Evolutionary conservation across 805 yeast species (phyloP).

Genomic region (Monosporozyma aquatica): DNA sequence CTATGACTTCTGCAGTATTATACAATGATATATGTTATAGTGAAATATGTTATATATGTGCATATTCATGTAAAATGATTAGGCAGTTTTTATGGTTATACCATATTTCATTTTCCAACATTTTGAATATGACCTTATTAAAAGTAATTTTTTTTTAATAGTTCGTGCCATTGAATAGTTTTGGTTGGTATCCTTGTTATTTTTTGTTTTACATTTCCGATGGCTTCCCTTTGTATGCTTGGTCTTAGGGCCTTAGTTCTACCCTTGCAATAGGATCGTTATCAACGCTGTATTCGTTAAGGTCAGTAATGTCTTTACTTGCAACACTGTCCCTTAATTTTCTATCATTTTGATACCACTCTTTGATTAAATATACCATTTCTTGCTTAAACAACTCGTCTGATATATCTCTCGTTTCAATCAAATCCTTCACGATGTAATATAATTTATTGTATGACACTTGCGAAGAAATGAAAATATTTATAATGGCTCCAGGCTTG

Average conservation of each 20-base stretch:
- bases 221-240: constrained; percentile 52
- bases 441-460: constrained; percentile 57
- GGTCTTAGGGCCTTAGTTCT: no score
- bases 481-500: constrained; percentile 46
- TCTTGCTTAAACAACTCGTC: constrained; percentile 44
- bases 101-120: not conserved
- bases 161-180: constrained; percentile 3
- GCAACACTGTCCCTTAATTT: constrained; percentile 50
- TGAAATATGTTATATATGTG: not conserved
- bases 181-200: constrained; percentile 7
- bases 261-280: constrained; percentile 48
- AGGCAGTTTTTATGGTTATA: constrained; percentile 1
- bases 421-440: constrained; percentile 50
- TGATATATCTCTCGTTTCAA: constrained; percentile 52
- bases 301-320: constrained; percentile 35
- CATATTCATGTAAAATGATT: no score
- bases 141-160: not conserved
- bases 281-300: constrained; percentile 41
- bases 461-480: constrained; percentile 56
- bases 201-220: constrained; percentile 33
- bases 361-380: constrained; percentile 53
- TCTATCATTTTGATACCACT: constrained; percentile 60
- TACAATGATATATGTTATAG: no score
- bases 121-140: not conserved
- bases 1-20: no score